Conservation (phyloP, 1,284 basidiomycete species). For the Kalmanozyma brasiliensis region DNA sequence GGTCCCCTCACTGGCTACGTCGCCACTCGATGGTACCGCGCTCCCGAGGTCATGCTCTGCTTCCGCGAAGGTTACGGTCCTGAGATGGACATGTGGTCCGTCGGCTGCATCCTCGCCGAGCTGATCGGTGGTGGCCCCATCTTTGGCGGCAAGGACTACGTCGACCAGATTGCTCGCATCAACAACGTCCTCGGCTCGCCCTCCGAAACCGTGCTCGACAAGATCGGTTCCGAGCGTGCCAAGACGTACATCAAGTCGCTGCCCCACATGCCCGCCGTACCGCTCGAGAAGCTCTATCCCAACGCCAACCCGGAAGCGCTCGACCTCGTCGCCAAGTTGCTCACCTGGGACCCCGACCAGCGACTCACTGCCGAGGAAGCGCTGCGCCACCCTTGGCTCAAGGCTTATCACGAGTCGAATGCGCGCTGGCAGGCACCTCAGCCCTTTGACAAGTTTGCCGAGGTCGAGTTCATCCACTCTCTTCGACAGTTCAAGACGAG, state of each 20-base stretch:
- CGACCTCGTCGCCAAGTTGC: conserved; percentile 59
- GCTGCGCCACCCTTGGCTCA: conserved; percentile 64
- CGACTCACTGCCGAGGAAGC: conserved; percentile 63
- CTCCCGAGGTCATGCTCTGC: conserved; percentile 67
- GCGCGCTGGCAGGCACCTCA: conserved; percentile 54
- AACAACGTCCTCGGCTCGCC: conserved; percentile 64
- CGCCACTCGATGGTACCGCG: conserved; percentile 66
- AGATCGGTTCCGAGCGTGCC: conserved; percentile 63
- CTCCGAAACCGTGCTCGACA: conserved; percentile 49
- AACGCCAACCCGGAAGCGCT: conserved; percentile 56
- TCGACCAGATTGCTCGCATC: conserved; percentile 66
- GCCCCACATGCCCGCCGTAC: conserved; percentile 48
- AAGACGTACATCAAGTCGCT: conserved; percentile 62
- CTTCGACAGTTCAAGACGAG: conserved; percentile 59
- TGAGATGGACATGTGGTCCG: conserved; percentile 67
- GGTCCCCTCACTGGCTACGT: conserved; percentile 67
- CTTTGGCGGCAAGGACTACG: conserved; percentile 67
- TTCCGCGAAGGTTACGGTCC: conserved; percentile 64
- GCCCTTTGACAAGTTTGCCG: conserved; percentile 59
- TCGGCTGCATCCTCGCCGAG: conserved; percentile 67
- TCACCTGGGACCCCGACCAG: conserved; percentile 64
- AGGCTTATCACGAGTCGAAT: conserved; percentile 61
- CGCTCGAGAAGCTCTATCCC: conserved; percentile 56
- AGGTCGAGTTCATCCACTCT: conserved; percentile 63
- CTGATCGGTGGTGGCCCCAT: conserved; percentile 62